A percentile compares a stretch with the other conserved stretches of the same genome.
Evolutionary conservation across 352 stramenopile genomes (phyloP).

Genomic region (Globisporangium orthogonon): DNA sequence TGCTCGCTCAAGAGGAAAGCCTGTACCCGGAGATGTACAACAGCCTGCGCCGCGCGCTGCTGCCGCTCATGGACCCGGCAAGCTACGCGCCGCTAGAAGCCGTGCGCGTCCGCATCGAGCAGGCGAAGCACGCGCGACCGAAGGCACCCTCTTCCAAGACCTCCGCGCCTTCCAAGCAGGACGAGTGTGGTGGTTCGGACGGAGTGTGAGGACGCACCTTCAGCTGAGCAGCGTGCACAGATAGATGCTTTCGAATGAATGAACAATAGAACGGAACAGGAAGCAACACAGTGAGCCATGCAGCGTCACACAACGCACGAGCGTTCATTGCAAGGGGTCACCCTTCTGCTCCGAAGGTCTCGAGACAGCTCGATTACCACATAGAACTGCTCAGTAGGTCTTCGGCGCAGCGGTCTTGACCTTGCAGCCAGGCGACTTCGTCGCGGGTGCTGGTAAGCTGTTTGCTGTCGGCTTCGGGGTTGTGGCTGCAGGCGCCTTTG

Average conservation of each 20-base stretch:
- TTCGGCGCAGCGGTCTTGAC: not conserved
- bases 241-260: too few relatives aligned
- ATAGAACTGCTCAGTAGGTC: not conserved
- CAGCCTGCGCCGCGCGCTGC: conserved; percentile 49
- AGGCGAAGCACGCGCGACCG: conserved; percentile 39
- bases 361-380: not conserved
- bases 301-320: too few relatives aligned
- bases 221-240: too few relatives aligned
- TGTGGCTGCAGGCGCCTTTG: not conserved
- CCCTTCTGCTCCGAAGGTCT: too few relatives aligned
- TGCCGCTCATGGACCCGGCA: conserved; percentile 79
- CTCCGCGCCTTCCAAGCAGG: not conserved
- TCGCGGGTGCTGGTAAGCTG: not conserved
- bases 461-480: not conserved
- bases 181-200: not conserved
- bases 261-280: too few relatives aligned
- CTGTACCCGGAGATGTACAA: conserved; percentile 88
- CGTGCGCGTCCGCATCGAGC: conserved; percentile 43
- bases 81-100: conserved; percentile 59
- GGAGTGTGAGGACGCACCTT: not conserved
- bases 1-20: conserved; percentile 93
- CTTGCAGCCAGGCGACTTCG: not conserved
- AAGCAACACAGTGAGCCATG: too few relatives aligned
- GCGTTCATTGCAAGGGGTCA: too few relatives aligned
- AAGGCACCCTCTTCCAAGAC: conserved; percentile 27